phyloP scores from a whole-genome alignment of 768 basidiomycete species.

The Termitomyces sp. region DNA sequence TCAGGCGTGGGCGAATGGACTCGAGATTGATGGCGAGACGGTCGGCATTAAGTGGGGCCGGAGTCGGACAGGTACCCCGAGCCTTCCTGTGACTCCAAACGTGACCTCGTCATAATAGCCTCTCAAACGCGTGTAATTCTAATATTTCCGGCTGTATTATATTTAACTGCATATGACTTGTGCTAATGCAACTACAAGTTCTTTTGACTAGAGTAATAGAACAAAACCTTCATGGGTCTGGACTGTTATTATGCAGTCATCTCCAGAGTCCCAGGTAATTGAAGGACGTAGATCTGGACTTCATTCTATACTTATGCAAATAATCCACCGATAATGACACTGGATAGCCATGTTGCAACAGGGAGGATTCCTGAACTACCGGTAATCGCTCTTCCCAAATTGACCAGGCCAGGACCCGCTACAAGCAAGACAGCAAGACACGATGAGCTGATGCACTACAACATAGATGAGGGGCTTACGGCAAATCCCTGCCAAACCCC shows the following conservation, averaged over 20 bases:
- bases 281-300: background rate
- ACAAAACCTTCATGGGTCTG: background rate
- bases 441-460: constrained; percentile 4
- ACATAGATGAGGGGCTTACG: constrained; percentile 34
- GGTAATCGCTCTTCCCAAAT: constrained; percentile 45
- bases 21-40: constrained; percentile 77
- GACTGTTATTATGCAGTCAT: background rate
- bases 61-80: constrained; percentile 38
- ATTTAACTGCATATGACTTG: background rate
- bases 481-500: constrained; percentile 57
- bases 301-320: constrained; percentile 17
- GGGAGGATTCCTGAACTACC: constrained; percentile 26
- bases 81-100: constrained; percentile 14
- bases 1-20: constrained; percentile 83
- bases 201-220: background rate
- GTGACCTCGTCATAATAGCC: constrained; percentile 10
- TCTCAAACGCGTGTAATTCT: background rate
- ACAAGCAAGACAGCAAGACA: background rate
- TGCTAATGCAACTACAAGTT: too few species aligned
- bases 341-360: constrained; percentile 34
- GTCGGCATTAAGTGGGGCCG: constrained; percentile 87
- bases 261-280: background rate
- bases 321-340: constrained; percentile 34
- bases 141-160: background rate
- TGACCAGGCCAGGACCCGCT: constrained; percentile 63